phyloP scores from a whole-genome alignment of 2,329 filamentous ascomycete species.

The Didymella exigua region DNA sequence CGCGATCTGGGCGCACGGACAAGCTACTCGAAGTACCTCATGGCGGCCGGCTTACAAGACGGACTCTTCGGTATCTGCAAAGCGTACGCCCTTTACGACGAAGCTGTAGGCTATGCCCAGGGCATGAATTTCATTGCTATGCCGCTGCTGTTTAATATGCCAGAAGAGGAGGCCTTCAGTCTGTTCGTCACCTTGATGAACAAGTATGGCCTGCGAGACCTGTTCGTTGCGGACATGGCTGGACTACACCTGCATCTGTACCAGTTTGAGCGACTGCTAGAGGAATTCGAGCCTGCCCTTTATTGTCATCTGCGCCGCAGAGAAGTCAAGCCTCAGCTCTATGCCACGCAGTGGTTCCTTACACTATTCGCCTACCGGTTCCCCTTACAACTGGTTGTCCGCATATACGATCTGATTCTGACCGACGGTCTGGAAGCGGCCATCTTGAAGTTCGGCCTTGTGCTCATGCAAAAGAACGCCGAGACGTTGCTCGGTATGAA shows the following conservation, averaged over 20 bases:
- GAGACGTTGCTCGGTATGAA: slow-evolving; percentile 78
- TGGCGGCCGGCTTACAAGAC: slow-evolving; percentile 88
- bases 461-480: slow-evolving; percentile 94
- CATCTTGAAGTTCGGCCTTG: slow-evolving; percentile 91
- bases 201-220: slow-evolving; percentile 87
- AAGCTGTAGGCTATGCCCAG: slow-evolving; percentile 93
- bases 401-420: slow-evolving; percentile 94
- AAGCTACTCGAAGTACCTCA: slow-evolving; percentile 95
- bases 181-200: slow-evolving; percentile 94
- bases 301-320: slow-evolving; percentile 92
- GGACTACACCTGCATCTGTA: slow-evolving; percentile 92
- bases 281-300: slow-evolving; percentile 90
- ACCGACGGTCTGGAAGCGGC: slow-evolving; percentile 87
- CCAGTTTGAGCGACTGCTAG: slow-evolving; percentile 90
- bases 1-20: slow-evolving; percentile 90
- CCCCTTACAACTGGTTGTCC: slow-evolving; percentile 90
- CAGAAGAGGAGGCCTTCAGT: slow-evolving; percentile 95
- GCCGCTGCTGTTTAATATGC: slow-evolving; percentile 97
- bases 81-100: slow-evolving; percentile 94
- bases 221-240: slow-evolving; percentile 96
- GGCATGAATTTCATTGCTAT: slow-evolving; percentile 99
- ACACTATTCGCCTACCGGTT: slow-evolving; percentile 99
- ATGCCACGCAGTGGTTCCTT: slow-evolving; percentile 98
- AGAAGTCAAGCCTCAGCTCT: slow-evolving; percentile 87
- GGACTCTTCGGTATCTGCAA: slow-evolving; percentile 95